These are phyloP conservation scores for Rhizophagus prolifer DNA, from an alignment of 192 early-diverging fungal genomes.

Conservation along the genomic window DNA sequence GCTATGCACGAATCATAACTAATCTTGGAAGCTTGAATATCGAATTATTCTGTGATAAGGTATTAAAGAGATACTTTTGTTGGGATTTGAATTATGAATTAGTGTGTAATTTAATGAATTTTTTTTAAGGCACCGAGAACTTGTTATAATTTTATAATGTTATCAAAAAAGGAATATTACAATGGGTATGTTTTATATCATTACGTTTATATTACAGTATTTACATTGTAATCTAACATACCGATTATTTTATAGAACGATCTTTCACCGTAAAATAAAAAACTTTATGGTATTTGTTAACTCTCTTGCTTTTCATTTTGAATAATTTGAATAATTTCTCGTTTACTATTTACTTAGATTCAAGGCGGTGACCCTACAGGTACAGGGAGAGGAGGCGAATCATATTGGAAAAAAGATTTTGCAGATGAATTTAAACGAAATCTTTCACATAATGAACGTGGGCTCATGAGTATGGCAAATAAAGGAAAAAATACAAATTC, in stretches of 20 bases:
- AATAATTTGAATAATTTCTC: background rate
- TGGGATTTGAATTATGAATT: background rate
- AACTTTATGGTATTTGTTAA: slow-evolving; percentile 80
- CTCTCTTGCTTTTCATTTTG: slow-evolving; percentile 1
- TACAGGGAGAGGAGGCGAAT: slow-evolving; percentile 86
- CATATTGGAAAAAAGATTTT: slow-evolving; percentile 66
- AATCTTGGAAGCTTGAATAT: slow-evolving; percentile 81
- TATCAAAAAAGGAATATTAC: slow-evolving; percentile 87
- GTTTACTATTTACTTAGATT: slow-evolving; percentile 42
- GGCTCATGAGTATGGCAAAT: slow-evolving; percentile 95
- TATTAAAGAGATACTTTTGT: slow-evolving; percentile 22
- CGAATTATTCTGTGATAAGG: slow-evolving; percentile 76
- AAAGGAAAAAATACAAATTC: slow-evolving; percentile 87
- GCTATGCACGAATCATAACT: slow-evolving; percentile 74
- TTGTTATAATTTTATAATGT: slow-evolving; percentile 90
- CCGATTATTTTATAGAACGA: background rate
- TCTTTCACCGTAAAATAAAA: slow-evolving; percentile 84
- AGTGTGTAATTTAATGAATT: slow-evolving; percentile 28
- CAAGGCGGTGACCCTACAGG: slow-evolving; percentile 97
- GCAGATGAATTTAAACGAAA: slow-evolving; percentile 67
- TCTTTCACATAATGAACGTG: slow-evolving; percentile 75
- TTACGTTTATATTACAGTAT: background rate
- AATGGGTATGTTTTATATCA: slow-evolving; percentile 34
- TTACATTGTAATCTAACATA: background rate
- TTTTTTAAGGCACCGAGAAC: slow-evolving; percentile 71